Base-by-base conservation (phyloP, 2,329 filamentous ascomycete genomes). In the Colletotrichum musae region DNA sequence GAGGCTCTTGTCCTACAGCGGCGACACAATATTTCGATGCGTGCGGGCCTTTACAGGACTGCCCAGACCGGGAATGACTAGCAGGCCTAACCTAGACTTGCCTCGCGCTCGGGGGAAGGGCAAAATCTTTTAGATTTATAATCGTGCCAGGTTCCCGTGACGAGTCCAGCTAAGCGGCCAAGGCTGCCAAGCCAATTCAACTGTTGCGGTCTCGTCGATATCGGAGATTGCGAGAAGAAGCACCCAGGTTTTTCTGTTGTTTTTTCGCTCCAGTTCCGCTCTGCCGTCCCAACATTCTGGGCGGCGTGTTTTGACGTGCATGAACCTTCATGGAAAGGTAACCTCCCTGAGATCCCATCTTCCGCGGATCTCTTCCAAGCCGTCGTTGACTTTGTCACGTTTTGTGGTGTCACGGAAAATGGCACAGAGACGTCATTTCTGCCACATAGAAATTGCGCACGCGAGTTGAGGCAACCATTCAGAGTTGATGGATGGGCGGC, bases 151-250 rank as follows among this genome's bases (percentile, higher is more conserved):
- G 21, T 13, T 4, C 1, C 21, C 47, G n/a, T 58, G 52, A 64
- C 45, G 28, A 52, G 18, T 32, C 16, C 43, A 24, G 28, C 12
- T 4, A 10, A 15, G 32, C 15, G 18, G 56, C 66, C 61, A 60
- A 68, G 66, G n/a, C 48, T 18, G 61, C 56, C 61, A 57, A 66
- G 66, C 54, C 51, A 3, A 45, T 47, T 5, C 21, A 9, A 21
- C 26, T 6, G 9, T 13, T 56, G 18, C 45, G 4, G 18, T 36
- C 10, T 21, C 16, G 15, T 56, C n/a, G 13, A 52, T 21, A 51
- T 51, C 48, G 28, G n/a, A 64, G 47, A 56, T 68, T 64, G 47
- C 36, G 45, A 26, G 16, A 45, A 51, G 32, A 3, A 26, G 47
- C 21, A 39, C 18, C 32, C 56, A 45, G 3, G 32, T 36, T 58